These are phyloP conservation scores for Physcomitrium patens DNA, from an alignment of 225 moss, liverwort and hornwort species.

Conservation along the genomic window DNA sequence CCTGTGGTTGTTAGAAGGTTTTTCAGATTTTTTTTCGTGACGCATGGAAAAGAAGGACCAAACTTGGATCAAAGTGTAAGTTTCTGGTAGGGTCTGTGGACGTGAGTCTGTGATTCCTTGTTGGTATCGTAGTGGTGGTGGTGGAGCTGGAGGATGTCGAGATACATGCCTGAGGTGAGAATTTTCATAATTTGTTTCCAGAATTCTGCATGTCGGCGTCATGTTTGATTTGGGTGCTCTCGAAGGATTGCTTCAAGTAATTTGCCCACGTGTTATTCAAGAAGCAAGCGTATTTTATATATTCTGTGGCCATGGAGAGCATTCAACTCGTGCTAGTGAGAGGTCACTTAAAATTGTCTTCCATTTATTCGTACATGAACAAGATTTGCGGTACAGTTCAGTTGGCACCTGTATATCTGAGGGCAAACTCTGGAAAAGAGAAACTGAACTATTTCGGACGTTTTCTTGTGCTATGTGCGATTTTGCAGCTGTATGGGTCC, in stretches of 20 bases:
- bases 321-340: neutral
- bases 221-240: neutral
- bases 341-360: neutral
- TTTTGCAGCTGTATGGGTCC: slow-evolving; percentile 47
- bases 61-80: neutral
- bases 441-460: neutral
- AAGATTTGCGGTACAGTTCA: neutral
- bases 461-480: neutral
- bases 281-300: neutral
- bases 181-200: neutral
- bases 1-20: too few species aligned
- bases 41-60: neutral
- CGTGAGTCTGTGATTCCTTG: neutral
- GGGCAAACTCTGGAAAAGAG: neutral
- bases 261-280: neutral
- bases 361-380: neutral
- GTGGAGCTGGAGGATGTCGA: slow-evolving; percentile 31
- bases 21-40: too few species aligned
- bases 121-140: neutral
- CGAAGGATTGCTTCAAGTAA: neutral
- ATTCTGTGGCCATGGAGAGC: neutral
- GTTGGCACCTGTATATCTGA: neutral
- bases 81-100: neutral
- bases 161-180: slow-evolving; percentile 46
- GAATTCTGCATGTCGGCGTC: neutral